Conservation (phyloP, 352 stramenopile genomes). For the Globisporangium emineosum region DNA sequence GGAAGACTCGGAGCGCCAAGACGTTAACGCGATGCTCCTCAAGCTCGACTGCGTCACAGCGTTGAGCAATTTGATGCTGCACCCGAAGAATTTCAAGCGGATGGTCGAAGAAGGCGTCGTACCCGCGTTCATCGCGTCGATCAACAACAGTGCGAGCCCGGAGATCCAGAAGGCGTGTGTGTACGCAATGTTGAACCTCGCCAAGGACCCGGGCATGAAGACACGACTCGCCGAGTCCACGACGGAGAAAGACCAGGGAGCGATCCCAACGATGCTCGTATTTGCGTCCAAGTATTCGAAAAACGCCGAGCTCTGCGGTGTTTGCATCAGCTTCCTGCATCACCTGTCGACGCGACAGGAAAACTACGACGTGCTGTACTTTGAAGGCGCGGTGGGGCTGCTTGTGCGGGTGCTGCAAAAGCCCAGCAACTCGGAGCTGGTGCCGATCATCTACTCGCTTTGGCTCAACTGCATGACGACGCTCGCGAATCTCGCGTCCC, state of each 20-base stretch:
- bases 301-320: constrained; percentile 60
- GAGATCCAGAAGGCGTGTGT: constrained; percentile 77
- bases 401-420: constrained; percentile 59
- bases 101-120: constrained; percentile 82
- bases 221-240: constrained; percentile 53
- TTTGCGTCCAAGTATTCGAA: constrained; percentile 58
- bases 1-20: constrained; percentile 16
- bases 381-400: constrained; percentile 54
- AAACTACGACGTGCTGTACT: constrained; percentile 66
- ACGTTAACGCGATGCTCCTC: constrained; percentile 36
- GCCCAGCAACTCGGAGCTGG: constrained; percentile 29
- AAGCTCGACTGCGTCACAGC: constrained; percentile 80
- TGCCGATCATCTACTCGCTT: constrained; percentile 44
- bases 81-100: constrained; percentile 70
- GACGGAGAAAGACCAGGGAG: constrained; percentile 32
- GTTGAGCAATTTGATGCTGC: constrained; percentile 80
- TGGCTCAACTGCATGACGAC: constrained; percentile 53
- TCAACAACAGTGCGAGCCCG: constrained; percentile 44
- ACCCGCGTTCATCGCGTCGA: constrained; percentile 53
- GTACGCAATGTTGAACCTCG: constrained; percentile 75
- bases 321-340: constrained; percentile 67
- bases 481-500: constrained; percentile 55
- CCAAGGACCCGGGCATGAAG: constrained; percentile 70
- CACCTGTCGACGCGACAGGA: constrained; percentile 61
- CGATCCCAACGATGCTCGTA: constrained; percentile 61